phyloP scores from a whole-genome alignment of 1,284 basidiomycete species.

The Golubevia sp. region DNA sequence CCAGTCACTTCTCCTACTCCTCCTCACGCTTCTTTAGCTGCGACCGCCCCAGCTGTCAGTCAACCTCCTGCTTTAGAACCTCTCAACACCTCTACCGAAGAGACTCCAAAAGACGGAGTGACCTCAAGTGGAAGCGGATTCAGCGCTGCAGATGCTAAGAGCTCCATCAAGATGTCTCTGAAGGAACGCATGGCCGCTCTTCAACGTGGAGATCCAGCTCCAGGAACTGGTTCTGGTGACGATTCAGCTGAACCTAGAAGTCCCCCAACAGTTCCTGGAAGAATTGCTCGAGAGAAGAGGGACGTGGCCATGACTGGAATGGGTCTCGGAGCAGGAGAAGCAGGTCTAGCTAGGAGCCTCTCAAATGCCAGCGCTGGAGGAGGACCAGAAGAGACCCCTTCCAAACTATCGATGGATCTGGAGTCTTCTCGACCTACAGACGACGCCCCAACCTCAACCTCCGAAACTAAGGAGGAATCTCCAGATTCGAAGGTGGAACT shows the following conservation, averaged over 20 bases:
- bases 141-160: constrained; percentile 52
- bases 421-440: neutral
- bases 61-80: neutral
- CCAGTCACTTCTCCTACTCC: constrained; percentile 3
- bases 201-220: constrained; percentile 33
- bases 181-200: constrained; percentile 60
- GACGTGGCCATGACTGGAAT: constrained; percentile 33
- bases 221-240: neutral
- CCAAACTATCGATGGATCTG: neutral
- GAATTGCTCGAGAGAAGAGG: constrained; percentile 24
- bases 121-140: constrained; percentile 19
- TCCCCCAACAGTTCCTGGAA: constrained; percentile 15
- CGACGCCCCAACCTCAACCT: neutral
- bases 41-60: constrained; percentile 10
- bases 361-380: neutral
- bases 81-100: neutral
- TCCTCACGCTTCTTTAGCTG: neutral
- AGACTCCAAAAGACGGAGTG: constrained; percentile 2
- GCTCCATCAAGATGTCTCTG: constrained; percentile 56
- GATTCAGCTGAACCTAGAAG: neutral
- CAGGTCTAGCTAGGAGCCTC: neutral
- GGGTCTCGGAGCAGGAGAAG: constrained; percentile 15
- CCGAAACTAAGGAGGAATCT: neutral
- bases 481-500: no score
- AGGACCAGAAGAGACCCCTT: neutral